These are phyloP conservation scores for Cytospora leucostoma DNA, from an alignment of 2,329 filamentous ascomycete genomes.

Conservation along the genomic window DNA sequence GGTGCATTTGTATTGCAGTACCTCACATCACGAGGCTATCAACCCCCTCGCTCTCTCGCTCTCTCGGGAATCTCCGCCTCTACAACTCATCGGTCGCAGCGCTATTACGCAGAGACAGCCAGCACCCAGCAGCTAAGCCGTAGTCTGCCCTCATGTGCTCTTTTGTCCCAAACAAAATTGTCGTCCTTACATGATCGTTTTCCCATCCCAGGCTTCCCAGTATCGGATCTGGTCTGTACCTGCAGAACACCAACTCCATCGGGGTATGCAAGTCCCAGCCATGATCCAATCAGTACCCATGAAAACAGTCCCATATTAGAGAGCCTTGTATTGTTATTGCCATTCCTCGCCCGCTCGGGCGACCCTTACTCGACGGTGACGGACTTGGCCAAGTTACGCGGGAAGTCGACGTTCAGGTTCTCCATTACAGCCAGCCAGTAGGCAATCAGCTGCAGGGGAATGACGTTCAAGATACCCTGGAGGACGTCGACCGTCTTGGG, in stretches of 20 bases:
- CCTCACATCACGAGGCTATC: background rate
- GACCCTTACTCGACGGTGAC: constrained; percentile 91
- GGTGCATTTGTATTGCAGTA: background rate
- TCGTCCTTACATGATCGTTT: background rate
- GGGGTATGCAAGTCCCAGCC: background rate
- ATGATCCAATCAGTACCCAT: background rate
- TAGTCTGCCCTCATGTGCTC: background rate
- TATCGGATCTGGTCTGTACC: background rate
- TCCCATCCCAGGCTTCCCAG: background rate
- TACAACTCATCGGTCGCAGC: background rate
- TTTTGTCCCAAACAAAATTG: background rate
- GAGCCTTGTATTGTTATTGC: background rate
- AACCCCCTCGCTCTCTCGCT: background rate
- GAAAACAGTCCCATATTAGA: background rate
- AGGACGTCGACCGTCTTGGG: constrained; percentile 93
- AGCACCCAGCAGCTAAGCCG: background rate
- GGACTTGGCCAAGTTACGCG: constrained; percentile 96
- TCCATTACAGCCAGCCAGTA: constrained; percentile 98
- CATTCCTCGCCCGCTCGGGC: background rate
- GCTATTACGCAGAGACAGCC: background rate
- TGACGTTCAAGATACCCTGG: constrained; percentile 96
- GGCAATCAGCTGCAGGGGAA: constrained; percentile 94
- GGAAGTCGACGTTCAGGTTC: constrained; percentile 97
- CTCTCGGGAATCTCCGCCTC: background rate
- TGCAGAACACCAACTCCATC: constrained; percentile 1